Conservation (phyloP, 495 filamentous ascomycete genomes). For the Penicillium silybi region DNA sequence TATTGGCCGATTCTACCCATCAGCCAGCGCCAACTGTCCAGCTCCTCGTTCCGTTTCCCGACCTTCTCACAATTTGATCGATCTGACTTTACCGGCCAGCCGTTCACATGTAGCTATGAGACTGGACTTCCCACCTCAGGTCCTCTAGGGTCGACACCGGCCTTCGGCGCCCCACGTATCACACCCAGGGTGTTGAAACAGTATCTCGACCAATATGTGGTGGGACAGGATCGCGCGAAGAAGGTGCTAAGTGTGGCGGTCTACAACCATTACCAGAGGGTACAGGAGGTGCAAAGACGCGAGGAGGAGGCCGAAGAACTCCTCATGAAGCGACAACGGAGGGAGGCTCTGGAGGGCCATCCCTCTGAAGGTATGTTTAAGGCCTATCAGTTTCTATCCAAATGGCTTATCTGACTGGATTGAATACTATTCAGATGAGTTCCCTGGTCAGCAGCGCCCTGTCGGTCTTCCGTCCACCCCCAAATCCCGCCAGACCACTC, state of each 20-base stretch:
- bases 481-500: slow-evolving; percentile 21
- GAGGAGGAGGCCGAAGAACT: slow-evolving; percentile 75
- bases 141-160: slow-evolving; percentile 53
- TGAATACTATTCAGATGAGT: slow-evolving; percentile 61
- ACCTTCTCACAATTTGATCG: slow-evolving; percentile 53
- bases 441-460: slow-evolving; percentile 65
- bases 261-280: slow-evolving; percentile 94
- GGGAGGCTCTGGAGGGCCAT: slow-evolving; percentile 45
- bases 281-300: slow-evolving; percentile 69
- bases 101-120: slow-evolving; percentile 75
- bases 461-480: slow-evolving; percentile 33
- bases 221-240: slow-evolving; percentile 95
- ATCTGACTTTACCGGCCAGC: slow-evolving; percentile 60
- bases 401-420: neutral
- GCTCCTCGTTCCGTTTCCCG: slow-evolving; percentile 31
- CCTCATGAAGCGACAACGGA: slow-evolving; percentile 44
- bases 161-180: slow-evolving; percentile 63
- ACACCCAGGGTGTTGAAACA: slow-evolving; percentile 83
- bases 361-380: slow-evolving; percentile 52
- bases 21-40: slow-evolving; percentile 22
- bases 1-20: slow-evolving; percentile 9
- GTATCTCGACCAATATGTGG: slow-evolving; percentile 92
- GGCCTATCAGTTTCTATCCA: neutral
- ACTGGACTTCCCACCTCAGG: slow-evolving; percentile 58
- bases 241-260: slow-evolving; percentile 88